These are phyloP conservation scores for Nemania serpens DNA, from an alignment of 2,329 filamentous ascomycete genomes.

Conservation along the genomic window DNA sequence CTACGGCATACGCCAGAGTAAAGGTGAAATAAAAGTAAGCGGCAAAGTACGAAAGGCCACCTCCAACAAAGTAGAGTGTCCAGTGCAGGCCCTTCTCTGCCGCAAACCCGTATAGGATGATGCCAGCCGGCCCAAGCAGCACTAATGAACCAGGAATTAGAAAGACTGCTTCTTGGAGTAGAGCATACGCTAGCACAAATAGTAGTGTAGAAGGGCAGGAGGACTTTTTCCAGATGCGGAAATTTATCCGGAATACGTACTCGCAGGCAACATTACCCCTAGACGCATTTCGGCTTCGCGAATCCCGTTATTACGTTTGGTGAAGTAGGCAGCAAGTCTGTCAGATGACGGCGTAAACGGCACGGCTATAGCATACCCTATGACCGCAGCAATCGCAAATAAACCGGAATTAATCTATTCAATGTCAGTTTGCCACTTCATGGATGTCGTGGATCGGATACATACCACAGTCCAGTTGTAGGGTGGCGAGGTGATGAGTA, in stretches of 20 bases:
- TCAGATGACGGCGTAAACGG: constrained; percentile 45
- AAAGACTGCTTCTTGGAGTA: neutral
- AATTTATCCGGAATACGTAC: constrained; percentile 8
- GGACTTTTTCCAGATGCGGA: neutral
- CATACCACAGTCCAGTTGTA: constrained; percentile 50
- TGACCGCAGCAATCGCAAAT: constrained; percentile 43
- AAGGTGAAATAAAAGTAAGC: constrained; percentile 63
- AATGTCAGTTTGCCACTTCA: constrained; percentile 6
- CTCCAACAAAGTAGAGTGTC: constrained; percentile 54
- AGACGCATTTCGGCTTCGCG: constrained; percentile 52
- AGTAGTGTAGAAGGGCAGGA: neutral
- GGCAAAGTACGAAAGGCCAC: constrained; percentile 54
- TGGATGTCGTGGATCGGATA: constrained; percentile 4
- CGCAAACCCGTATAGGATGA: constrained; percentile 45
- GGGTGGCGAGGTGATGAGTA: constrained; percentile 48
- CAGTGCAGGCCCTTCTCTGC: constrained; percentile 48
- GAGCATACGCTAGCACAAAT: neutral
- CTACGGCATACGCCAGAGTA: constrained; percentile 64
- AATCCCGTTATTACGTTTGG: constrained; percentile 47
- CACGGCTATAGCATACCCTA: constrained; percentile 47
- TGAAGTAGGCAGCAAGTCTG: constrained; percentile 46
- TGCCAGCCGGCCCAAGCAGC: constrained; percentile 42
- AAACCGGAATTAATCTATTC: constrained; percentile 40
- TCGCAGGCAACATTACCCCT: constrained; percentile 43
- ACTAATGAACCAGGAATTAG: constrained; percentile 24